Evolutionary conservation across 108 stramenopile genomes (phyloP).

Genomic region (Skeletonema marinoi): DNA sequence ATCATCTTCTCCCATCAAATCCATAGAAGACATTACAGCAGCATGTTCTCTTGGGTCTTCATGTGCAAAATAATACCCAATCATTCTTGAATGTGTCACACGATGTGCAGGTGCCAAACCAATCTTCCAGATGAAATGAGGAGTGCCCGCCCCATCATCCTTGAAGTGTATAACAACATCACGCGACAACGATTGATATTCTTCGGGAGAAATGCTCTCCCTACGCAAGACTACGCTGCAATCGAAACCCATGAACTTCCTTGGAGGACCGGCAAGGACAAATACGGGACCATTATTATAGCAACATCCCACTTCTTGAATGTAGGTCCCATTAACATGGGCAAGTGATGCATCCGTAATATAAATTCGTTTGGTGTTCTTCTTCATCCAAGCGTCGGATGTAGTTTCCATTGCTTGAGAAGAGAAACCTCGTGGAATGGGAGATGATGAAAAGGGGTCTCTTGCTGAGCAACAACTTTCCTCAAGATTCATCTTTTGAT

Average conservation of each 20-base stretch:
- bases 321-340: slow-evolving; percentile 49
- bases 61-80: slow-evolving; percentile 12
- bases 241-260: slow-evolving; percentile 49
- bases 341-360: slow-evolving; percentile 32
- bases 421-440: background rate
- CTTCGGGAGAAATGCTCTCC: slow-evolving; percentile 7
- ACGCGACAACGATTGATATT: background rate
- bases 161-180: background rate
- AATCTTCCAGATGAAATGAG: slow-evolving; percentile 29
- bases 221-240: slow-evolving; percentile 39
- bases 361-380: slow-evolving; percentile 10
- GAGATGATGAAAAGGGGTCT: background rate
- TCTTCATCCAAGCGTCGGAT: slow-evolving; percentile 2
- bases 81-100: slow-evolving; percentile 21
- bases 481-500: background rate
- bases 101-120: slow-evolving; percentile 35
- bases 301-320: slow-evolving; percentile 25
- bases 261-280: slow-evolving; percentile 35
- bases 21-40: background rate
- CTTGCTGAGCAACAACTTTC: background rate
- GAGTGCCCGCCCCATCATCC: background rate
- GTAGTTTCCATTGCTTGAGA: background rate
- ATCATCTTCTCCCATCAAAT: slow-evolving; percentile 8
- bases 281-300: slow-evolving; percentile 34
- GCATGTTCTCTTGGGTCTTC: background rate